phyloP scores from a whole-genome alignment of 2,329 filamentous ascomycete species.

The Falciphora oryzae region DNA sequence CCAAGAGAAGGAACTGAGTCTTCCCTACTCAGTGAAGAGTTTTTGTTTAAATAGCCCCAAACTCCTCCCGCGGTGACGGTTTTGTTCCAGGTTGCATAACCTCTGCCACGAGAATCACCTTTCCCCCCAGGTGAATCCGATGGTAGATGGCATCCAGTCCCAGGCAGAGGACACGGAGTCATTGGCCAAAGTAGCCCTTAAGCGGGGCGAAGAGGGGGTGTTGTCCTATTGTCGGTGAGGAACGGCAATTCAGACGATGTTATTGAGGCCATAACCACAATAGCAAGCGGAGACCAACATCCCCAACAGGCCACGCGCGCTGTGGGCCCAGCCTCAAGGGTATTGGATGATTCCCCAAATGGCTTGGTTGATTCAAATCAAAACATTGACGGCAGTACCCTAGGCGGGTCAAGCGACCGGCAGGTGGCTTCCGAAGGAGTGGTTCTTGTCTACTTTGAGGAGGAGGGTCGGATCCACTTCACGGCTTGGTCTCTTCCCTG shows the following conservation, averaged over 20 bases:
- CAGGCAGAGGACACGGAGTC: not conserved
- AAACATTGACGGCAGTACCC: not conserved
- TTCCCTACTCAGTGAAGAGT: not conserved
- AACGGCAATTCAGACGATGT: not conserved
- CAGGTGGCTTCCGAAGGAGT: no score
- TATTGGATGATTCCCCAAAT: not conserved
- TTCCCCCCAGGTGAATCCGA: not conserved
- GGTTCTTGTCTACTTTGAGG: no score
- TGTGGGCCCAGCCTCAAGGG: no score
- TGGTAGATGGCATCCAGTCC: not conserved
- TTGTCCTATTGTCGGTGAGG: not conserved
- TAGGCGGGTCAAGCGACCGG: no score
- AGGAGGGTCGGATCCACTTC: not conserved
- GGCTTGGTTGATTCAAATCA: not conserved
- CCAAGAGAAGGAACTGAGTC: not conserved
- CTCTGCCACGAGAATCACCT: not conserved
- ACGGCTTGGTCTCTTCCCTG: not conserved
- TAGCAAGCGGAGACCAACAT: not conserved
- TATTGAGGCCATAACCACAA: not conserved
- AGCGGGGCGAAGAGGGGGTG: not conserved
- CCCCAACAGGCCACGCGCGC: not conserved
- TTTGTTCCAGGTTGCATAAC: not conserved
- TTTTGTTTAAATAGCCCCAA: not conserved
- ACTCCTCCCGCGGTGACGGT: not conserved
- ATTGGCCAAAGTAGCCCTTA: not conserved